phyloP scores from a whole-genome alignment of 75 land plant genomes.

The Pinus tabuliformis region DNA sequence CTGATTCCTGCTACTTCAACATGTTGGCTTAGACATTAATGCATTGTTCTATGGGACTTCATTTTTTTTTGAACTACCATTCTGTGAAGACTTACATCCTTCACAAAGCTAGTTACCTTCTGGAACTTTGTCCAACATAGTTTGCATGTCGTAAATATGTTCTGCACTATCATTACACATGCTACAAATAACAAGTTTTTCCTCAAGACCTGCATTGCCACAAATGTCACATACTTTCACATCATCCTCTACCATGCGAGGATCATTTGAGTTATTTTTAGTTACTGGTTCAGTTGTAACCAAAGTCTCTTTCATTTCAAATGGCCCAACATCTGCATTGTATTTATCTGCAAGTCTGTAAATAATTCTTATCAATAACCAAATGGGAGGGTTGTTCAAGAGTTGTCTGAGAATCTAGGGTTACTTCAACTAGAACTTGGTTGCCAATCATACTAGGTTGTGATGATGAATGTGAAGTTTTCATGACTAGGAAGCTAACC shows the following conservation, averaged over 20 bases:
- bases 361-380: no score
- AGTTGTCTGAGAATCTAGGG: background rate
- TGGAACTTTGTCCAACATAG: constrained; percentile 56
- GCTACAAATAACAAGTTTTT: no score
- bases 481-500: background rate
- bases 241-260: no score
- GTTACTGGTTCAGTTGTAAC: no score
- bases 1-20: constrained; percentile 14
- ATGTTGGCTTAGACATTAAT: constrained; percentile 5
- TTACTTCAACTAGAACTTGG: background rate
- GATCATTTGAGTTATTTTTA: no score
- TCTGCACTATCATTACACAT: background rate
- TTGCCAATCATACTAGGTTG: background rate
- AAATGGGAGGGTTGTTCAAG: background rate
- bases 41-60: constrained; percentile 9
- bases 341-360: background rate
- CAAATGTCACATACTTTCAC: constrained; percentile 34
- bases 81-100: constrained; percentile 43
- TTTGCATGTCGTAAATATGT: constrained; percentile 4
- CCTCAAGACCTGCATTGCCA: constrained; percentile 74
- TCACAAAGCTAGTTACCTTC: constrained; percentile 76
- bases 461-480: background rate
- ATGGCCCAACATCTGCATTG: background rate
- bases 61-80: constrained; percentile 20
- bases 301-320: constrained; percentile 1